A percentile compares a stretch with the other conserved stretches of the same genome.
Conservation (phyloP, 225 moss, liverwort and hornwort genomes). For the Polytrichum formosum region DNA sequence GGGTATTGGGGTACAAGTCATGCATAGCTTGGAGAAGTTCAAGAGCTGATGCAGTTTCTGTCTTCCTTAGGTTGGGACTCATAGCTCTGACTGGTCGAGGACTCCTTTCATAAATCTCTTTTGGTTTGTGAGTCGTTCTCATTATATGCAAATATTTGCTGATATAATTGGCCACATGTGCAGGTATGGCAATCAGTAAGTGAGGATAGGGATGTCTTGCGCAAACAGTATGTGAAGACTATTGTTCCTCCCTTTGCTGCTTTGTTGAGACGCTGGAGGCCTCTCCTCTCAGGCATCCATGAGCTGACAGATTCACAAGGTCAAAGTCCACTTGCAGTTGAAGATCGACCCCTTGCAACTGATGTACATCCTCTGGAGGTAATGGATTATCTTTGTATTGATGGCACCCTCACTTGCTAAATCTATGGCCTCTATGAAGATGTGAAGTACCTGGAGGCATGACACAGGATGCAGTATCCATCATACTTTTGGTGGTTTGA, state of each 20-base stretch:
- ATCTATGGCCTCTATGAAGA: too few species aligned
- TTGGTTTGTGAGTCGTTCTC: too few species aligned
- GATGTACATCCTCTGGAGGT: conserved; percentile 80
- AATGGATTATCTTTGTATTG: neutral
- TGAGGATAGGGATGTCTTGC: conserved; percentile 56
- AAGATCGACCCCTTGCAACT: conserved; percentile 86
- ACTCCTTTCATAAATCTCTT: too few species aligned
- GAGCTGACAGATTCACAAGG: conserved; percentile 85
- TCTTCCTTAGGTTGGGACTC: too few species aligned
- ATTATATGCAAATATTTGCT: conserved; percentile 1
- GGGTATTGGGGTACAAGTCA: too few species aligned
- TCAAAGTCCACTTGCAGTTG: conserved; percentile 87
- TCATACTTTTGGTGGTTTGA: too few species aligned
- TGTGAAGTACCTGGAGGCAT: too few species aligned
- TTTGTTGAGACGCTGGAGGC: conserved; percentile 85
- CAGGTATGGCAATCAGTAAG: conserved; percentile 91
- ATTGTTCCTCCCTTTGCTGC: conserved; percentile 82
- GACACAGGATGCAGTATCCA: too few species aligned
- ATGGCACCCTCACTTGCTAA: too few species aligned
- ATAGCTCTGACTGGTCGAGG: too few species aligned
- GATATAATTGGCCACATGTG: conserved; percentile 13
- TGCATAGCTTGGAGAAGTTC: too few species aligned
- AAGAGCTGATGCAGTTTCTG: too few species aligned
- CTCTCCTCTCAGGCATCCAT: conserved; percentile 81
- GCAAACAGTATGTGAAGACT: conserved; percentile 62